A percentile compares a stretch with the other conserved stretches of the same genome.
phyloP scores from a whole-genome alignment of 306 rosid genomes.

The Ceratonia siliqua region DNA sequence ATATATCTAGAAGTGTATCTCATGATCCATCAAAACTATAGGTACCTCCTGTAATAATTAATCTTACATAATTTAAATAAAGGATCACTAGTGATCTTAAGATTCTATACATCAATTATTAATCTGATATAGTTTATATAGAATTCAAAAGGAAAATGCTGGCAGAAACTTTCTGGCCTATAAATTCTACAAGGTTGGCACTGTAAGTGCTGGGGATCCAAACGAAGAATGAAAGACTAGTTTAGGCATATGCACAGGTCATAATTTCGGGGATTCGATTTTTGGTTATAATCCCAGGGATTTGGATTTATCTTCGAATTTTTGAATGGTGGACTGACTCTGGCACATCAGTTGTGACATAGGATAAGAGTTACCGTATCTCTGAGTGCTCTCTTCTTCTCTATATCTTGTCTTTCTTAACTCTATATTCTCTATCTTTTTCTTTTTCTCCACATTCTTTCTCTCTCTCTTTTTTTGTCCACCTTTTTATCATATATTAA shows the following conservation, averaged over 20 bases:
- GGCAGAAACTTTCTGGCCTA: not conserved
- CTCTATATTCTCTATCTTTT: not conserved
- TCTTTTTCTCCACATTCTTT: not conserved
- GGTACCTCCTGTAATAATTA: not conserved
- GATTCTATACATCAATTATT: conserved; percentile 12
- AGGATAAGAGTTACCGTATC: not conserved
- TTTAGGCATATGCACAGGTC: not conserved
- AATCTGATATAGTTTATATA: not conserved
- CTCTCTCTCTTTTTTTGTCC: not conserved
- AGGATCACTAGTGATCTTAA: not conserved
- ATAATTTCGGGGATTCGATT: not conserved
- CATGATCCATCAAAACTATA: not conserved
- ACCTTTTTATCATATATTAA: not conserved
- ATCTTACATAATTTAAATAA: not conserved
- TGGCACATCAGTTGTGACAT: not conserved
- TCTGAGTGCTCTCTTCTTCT: conserved; percentile 3
- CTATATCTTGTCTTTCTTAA: not conserved
- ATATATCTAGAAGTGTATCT: not conserved
- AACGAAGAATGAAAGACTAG: not conserved
- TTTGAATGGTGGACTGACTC: not conserved
- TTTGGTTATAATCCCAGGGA: not conserved
- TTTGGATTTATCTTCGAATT: not conserved
- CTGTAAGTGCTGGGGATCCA: not conserved
- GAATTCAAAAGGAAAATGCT: not conserved
- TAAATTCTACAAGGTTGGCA: not conserved